phyloP scores from a whole-genome alignment of 2,329 filamentous ascomycete species.

The Cytospora piceicola region DNA sequence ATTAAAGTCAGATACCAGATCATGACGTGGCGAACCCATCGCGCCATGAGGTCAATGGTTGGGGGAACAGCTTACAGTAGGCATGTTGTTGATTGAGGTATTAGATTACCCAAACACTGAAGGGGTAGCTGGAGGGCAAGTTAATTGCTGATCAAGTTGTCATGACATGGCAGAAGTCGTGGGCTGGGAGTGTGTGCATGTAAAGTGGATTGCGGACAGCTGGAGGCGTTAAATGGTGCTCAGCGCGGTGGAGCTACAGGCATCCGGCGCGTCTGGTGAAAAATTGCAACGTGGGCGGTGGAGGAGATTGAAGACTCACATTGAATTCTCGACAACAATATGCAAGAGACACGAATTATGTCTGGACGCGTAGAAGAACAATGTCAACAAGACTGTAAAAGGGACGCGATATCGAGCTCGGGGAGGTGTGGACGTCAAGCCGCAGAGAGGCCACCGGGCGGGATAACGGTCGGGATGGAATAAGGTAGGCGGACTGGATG shows the following conservation, averaged over 20 bases:
- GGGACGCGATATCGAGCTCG: slow-evolving; percentile 6
- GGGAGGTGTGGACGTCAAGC: not conserved
- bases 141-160: slow-evolving; percentile 9
- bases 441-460: not conserved
- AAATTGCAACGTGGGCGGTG: slow-evolving; percentile 20
- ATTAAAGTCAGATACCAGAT: slow-evolving; percentile 39
- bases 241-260: slow-evolving; percentile 24
- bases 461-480: slow-evolving; percentile 4
- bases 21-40: slow-evolving; percentile 12
- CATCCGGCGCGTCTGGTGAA: slow-evolving; percentile 27
- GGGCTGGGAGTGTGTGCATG: slow-evolving; percentile 10
- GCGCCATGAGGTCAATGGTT: slow-evolving; percentile 19
- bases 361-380: slow-evolving; percentile 26
- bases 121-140: slow-evolving; percentile 21
- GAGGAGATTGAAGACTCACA: slow-evolving; percentile 21
- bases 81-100: slow-evolving; percentile 30
- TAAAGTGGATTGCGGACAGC: slow-evolving; percentile 17
- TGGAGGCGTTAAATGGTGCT: slow-evolving; percentile 23
- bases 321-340: slow-evolving; percentile 24
- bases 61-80: slow-evolving; percentile 41
- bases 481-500: slow-evolving; percentile 7
- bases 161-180: slow-evolving; percentile 11
- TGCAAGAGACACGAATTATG: slow-evolving; percentile 24
- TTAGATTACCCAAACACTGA: slow-evolving; percentile 26
- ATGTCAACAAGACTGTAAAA: slow-evolving; percentile 11